Base-by-base conservation (phyloP, 75 land plant species). In the Ceratopteris richardii region DNA sequence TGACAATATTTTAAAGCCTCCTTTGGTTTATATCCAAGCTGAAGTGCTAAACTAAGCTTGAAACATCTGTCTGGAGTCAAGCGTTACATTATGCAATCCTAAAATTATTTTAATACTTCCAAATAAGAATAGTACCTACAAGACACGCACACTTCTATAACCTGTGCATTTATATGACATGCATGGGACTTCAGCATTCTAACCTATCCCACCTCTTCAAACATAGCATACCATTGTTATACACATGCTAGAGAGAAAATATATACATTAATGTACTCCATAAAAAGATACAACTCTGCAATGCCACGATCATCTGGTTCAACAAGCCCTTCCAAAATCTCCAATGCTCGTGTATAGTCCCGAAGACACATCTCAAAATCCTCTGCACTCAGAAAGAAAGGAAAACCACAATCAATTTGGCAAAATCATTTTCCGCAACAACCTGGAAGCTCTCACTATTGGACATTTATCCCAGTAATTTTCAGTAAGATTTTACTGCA, bases 251-350 rank as follows among this genome's bases (percentile, higher is more conserved):
- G n/a, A n/a, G n/a, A n/a, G n/a, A n/a, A n/a, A n/a, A n/a, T n/a
- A n/a, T n/a, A n/a, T n/a, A n/a, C n/a, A n/a, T n/a, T n/a, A n/a
- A n/a, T n/a, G n/a, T n/a, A n/a, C n/a, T n/a, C n/a, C n/a, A n/a
- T n/a, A n/a, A n/a, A 74, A 71, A 79, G 83, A 84, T 90, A 90
- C 99, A 95, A 58, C 68, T 86, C 90, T 60, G 88, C 81, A 10
- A 90, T 51, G 7, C 65, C 72, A 9, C 97, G 83, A 51, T 69
- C 67, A 50, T 95, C 89, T 9, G 86, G 78, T 69, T 90, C 92
- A 29, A 78, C 92, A 19, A 95, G 64, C 16, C 73, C 61, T 54
- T 87, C 79, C 57, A 90, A 55, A 29, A 90, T 82, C 20, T 82
- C 70, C 39, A 95, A 53, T 53, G 99, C 97, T 56, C 69, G 82